Evolutionary conservation across 768 basidiomycete genomes (phyloP).

Genomic region (Tulasnella sp.): DNA sequence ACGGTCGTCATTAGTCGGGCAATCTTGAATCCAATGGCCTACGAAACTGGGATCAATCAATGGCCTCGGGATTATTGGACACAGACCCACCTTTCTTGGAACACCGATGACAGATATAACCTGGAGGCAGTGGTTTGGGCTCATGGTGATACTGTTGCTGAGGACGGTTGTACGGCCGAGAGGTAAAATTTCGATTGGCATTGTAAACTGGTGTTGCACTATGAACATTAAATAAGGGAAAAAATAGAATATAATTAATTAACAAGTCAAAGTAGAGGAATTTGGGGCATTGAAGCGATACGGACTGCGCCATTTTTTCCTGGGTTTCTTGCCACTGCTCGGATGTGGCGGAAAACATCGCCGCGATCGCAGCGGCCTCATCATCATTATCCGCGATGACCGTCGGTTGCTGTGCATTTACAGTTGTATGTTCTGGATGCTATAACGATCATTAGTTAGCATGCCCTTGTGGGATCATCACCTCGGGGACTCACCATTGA

Average conservation of each 20-base stretch:
- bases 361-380: constrained; percentile 92
- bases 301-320: constrained; percentile 99
- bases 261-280: constrained; percentile 25
- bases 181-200: constrained; percentile 41
- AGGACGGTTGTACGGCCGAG: constrained; percentile 37
- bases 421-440: not conserved
- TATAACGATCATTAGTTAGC: not conserved
- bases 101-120: constrained; percentile 97
- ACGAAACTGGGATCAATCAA: constrained; percentile 2
- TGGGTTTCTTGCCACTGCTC: constrained; percentile 98
- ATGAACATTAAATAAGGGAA: not conserved
- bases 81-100: constrained; percentile 72
- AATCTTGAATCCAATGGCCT: constrained; percentile 99
- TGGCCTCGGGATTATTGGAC: not conserved
- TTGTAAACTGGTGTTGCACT: constrained; percentile 44
- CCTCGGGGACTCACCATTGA: constrained; percentile 1
- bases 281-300: constrained; percentile 32
- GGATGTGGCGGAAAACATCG: constrained; percentile 91
- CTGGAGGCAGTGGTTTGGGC: constrained; percentile 78
- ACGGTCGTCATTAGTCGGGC: constrained; percentile 92
- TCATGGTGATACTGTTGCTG: constrained; percentile 38
- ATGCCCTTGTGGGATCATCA: not conserved
- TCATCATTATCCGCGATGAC: constrained; percentile 37
- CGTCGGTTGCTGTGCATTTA: not conserved
- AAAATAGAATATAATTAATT: too few species aligned